Conservation (phyloP, 2,329 filamentous ascomycete genomes). For the Trichoderma sp. region DNA sequence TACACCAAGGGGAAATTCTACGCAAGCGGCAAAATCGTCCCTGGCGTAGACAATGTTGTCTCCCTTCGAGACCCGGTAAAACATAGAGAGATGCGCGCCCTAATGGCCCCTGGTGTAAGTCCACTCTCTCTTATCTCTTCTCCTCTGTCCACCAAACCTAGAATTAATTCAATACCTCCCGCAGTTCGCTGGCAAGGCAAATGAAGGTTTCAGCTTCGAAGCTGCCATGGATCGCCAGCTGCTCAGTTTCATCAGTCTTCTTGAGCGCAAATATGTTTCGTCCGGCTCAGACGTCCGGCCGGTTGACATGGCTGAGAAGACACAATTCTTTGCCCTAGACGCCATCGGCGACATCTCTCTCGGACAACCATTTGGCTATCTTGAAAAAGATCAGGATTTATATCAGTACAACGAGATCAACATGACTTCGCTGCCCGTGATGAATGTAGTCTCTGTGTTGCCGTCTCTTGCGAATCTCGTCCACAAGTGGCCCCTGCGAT, state of each 20-base stretch:
- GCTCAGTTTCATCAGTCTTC: conserved; percentile 44
- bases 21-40: conserved; percentile 52
- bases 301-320: conserved; percentile 52
- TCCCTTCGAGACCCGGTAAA: conserved; percentile 49
- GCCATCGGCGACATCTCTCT: conserved; percentile 55
- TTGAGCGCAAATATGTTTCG: conserved; percentile 50
- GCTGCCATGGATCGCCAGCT: conserved; percentile 43
- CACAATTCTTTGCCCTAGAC: conserved; percentile 56
- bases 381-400: conserved; percentile 51
- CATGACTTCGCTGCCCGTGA: conserved; percentile 41
- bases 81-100: conserved; percentile 47
- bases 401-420: conserved; percentile 48
- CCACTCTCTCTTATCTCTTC: neutral
- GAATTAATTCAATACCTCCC: neutral
- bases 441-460: conserved; percentile 41
- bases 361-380: conserved; percentile 53
- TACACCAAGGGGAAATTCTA: conserved; percentile 48
- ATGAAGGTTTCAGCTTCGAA: conserved; percentile 45
- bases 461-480: conserved; percentile 39
- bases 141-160: no score
- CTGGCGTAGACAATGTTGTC: conserved; percentile 55
- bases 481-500: conserved; percentile 40
- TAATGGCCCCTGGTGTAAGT: conserved; percentile 47
- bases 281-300: conserved; percentile 35
- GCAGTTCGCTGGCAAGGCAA: conserved; percentile 54